Evolutionary conservation across 306 rosid genomes (phyloP), one percentile per base, ranked within the genome.

Genomic region (Gleditsia sinensis): DNA sequence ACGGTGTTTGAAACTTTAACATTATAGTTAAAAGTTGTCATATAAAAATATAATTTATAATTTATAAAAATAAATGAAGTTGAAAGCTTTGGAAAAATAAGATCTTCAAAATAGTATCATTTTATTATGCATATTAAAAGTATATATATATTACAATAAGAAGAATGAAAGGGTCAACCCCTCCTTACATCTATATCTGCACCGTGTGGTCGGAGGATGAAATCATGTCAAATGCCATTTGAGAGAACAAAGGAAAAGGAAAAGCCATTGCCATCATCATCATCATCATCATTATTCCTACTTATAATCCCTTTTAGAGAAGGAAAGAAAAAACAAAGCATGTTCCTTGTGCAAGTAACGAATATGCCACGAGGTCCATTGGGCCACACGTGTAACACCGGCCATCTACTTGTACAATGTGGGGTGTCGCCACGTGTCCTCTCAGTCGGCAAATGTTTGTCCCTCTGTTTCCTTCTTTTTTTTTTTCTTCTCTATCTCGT

Each of bases 331-430:
- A 40, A 7, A 49, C 4, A 66, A 27, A 23, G 40, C 57, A 51
- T 78, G 79, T 71, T 75, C 27, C 5, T 64, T 58, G 36, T 69
- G 62, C 20, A 50, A 49, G 68, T 42, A 61, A 78, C 17, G 83
- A 78, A 64, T 73, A 72, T 84, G 80, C 84, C 84, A 73, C 71
- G 24, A 75, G 17, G 28, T 55, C 11, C 28, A 50, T 50, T 39
- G 24, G 3, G 3, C 8, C 69, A 75, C 73, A 74, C 92, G 86
- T 81, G 83, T 79, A 16, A 5, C 28, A 7, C 71, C 37, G 11
- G 7, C 19, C 19, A 13, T 45, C 65, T 56, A 83, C 82, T 78
- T 83, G 84, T 75, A 36, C 20, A 1, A 19, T 3, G 0, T 27
- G 14, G 8, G 6, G 1, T 17, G 0, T 20, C 19, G 76, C 81